Base-by-base conservation (phyloP, 2,329 filamentous ascomycete genomes). In the Didymellaceae sp. region DNA sequence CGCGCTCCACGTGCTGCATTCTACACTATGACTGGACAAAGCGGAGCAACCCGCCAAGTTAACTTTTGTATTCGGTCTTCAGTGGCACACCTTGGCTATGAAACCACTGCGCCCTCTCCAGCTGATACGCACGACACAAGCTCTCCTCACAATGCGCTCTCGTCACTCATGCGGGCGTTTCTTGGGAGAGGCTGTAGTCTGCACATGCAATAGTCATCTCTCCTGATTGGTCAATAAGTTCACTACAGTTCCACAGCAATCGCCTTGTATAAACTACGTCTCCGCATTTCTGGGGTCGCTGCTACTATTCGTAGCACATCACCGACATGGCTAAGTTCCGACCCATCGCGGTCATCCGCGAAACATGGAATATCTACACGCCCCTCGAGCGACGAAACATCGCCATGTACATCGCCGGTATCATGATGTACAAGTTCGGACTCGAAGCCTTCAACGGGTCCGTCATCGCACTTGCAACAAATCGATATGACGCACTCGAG, bases 341-440 rank as follows among this genome's bases (percentile, higher is more conserved):
- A 38, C 63, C 62, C 14, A 17, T 63, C 10, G 55, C 61, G 37
- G 62, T 64, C 22, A 39, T 69, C 35, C 55, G 56, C 31, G 66
- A 70, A 46, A 66, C 63, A 58, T 70, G 65, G 65, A 53, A 48
- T 18, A 59, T 62, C 42, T 78, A 77, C 60, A 70, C 69, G 7
- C 54, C 68, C 5, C 41, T 60, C 28, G 78, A 82, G 59, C 76
- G 75, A 45, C 74, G 75, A 41, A 66, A 65, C 45, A 66, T 65
- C 37, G 55, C 52, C 18, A 61, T 66, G 11, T 80, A 81, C 62
- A 78, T 80, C 39, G 54, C 67, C 6, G 79, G 78, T 5, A 80
- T 81, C 49, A 80, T 80, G 76, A 65, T 79, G 33, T 81, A 80
- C 68, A 81, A 81, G 57, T 79, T 81, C 49, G 78, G 77, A 20